phyloP scores from a whole-genome alignment of 208 protist species.

The Trypanosoma avium region DNA sequence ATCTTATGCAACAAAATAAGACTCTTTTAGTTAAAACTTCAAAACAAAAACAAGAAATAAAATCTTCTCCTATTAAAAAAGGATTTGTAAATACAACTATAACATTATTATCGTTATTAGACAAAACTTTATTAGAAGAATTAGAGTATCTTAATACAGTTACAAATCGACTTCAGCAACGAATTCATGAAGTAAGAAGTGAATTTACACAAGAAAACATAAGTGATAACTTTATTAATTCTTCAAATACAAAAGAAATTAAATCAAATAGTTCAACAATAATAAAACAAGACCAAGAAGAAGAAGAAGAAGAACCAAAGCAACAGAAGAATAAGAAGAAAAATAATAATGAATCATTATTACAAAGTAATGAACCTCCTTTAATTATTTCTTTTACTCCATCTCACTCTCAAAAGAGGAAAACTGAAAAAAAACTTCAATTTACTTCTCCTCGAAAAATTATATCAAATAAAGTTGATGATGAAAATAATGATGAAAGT shows the following conservation, averaged over 20 bases:
- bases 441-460: conserved; percentile 11
- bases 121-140: conserved; percentile 5
- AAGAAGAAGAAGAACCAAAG: background rate
- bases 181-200: conserved; percentile 2
- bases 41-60: background rate
- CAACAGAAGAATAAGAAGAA: background rate
- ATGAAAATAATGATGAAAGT: conserved; percentile 3
- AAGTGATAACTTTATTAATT: background rate
- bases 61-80: background rate
- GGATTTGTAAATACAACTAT: background rate
- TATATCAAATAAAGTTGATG: no score
- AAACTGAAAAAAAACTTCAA: background rate
- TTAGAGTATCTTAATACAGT: conserved; percentile 2
- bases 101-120: background rate
- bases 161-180: conserved; percentile 12
- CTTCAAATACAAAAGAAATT: background rate
- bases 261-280: background rate
- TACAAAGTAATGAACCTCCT: background rate
- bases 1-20: no score
- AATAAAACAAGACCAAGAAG: background rate
- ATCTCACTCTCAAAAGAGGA: background rate
- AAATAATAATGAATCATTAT: no score
- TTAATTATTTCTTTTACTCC: conserved; percentile 5
- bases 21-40: no score
- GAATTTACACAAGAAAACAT: background rate